Evolutionary conservation across 371 early-diverging fungal genomes (phyloP), one percentile per base, ranked within the genome.

Genomic region (Rhizomucor pusillus): DNA sequence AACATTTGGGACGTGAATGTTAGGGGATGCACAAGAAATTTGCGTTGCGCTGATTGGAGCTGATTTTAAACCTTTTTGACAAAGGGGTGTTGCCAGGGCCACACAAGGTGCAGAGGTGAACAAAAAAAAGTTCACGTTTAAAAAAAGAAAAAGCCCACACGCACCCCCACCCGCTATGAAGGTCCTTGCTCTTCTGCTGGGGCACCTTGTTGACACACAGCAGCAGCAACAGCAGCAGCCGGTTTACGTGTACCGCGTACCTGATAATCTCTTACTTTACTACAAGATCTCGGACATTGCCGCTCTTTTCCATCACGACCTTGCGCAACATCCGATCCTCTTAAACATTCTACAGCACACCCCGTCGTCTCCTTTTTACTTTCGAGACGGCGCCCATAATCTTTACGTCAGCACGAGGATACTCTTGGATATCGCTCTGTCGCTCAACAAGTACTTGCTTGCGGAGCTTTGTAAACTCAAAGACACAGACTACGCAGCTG

Each of bases 401-500:
- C 60, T 29, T 7, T 29, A 57, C 51, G 35, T 58, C 22, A 43
- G 52, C 20, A 56, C 63, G 12, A 46, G 60, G 24, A 51, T 59
- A 0, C 29, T 67, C 34, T 57, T 52, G 1, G 53, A 63, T 36
- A 47, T 56, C 14, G 67, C 67, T 7, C 57, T 60, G 7, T 56
- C 56, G 19, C 52, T 60, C 25, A 63, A 60, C 48, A 59, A 62
- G 44, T 67, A 60, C 20, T 54, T 59, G 11, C 47, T 75, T 22
- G 72, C 70, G 18, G 75, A 74, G 46, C 60, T 74, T 9, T 74
- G 75, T 25, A 74, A 74, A 44, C 48, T 74, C n/a, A 74, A 70
- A 29, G 59, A 60, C 18, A 61, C 52, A 25, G 75, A 75, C 37
- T 67, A 71, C 49, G 53, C 56, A 39, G 62, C 72, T 20, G 59